These are phyloP conservation scores for Colletotrichum higginsianum DNA, from an alignment of 2,329 filamentous ascomycete species.

Conservation along the genomic window DNA sequence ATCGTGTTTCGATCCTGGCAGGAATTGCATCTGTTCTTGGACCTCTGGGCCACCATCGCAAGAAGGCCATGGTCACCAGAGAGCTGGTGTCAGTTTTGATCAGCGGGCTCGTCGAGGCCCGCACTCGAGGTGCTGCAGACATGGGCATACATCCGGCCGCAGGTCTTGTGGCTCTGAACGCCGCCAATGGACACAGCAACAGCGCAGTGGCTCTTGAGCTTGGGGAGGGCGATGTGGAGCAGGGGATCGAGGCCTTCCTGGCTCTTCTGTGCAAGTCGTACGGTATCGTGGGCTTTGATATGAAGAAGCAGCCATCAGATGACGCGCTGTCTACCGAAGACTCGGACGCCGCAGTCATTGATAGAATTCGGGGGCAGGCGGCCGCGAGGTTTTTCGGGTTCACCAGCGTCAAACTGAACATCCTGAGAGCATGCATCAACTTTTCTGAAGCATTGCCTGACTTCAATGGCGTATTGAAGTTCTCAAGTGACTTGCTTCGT, in stretches of 20 bases:
- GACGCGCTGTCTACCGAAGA: conserved; percentile 54
- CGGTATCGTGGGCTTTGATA: conserved; percentile 71
- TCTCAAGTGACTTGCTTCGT: conserved; percentile 86
- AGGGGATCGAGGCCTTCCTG: conserved; percentile 75
- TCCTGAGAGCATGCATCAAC: conserved; percentile 90
- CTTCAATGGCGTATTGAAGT: conserved; percentile 89
- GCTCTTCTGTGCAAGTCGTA: conserved; percentile 74
- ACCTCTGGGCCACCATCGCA: conserved; percentile 83
- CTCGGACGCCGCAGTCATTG: conserved; percentile 66
- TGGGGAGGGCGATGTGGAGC: conserved; percentile 75
- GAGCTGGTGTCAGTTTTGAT: conserved; percentile 89
- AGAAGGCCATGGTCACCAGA: conserved; percentile 91
- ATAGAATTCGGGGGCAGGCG: conserved; percentile 73
- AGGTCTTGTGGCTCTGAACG: conserved; percentile 81
- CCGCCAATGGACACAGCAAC: conserved; percentile 63
- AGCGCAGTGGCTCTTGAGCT: conserved; percentile 72
- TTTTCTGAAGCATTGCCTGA: conserved; percentile 95
- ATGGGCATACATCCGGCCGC: conserved; percentile 95
- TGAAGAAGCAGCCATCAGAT: conserved; percentile 47
- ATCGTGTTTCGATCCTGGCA: conserved; percentile 84
- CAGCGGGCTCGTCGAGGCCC: conserved; percentile 87
- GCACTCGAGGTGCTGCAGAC: conserved; percentile 94
- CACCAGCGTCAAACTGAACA: conserved; percentile 84
- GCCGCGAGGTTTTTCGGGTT: conserved; percentile 81
- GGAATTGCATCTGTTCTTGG: conserved; percentile 92